Evolutionary conservation across 345 rosid species (phyloP), one percentile per base, ranked within the genome.

Genomic region (Alliaria petiolata): DNA sequence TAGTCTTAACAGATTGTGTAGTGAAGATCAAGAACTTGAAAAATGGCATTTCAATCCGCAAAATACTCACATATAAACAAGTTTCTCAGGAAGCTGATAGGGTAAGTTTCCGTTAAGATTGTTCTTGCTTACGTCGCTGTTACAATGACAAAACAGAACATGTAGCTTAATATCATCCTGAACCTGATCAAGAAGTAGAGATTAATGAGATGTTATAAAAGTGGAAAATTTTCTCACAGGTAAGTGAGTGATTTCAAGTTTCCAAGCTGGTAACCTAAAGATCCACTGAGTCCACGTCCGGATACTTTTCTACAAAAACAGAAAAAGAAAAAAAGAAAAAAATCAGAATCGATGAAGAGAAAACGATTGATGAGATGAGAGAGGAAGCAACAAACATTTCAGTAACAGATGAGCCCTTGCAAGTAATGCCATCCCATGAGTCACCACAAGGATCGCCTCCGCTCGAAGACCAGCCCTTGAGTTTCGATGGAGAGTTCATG

Each of bases 361-460:
- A 7, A 44, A 22, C 4, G 13, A 68, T 8, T 30, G 22, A 46
- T 35, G 3, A 43, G 17, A 65, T 8, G 12, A 39, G 73, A 35
- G 55, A 70, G 15, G 56, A 66, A 40, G 52, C 16, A 34, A 16
- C 33, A 33, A 67, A 88, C 99, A 95, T 85, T 86, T 89, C 83
- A 55, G 90, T 88, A 58, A 95, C 87, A 46, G 89, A 77, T 4
- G 93, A 86, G 58, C 88, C 93, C 5, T 88, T 82, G 88, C 99
- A 95, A 65, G 76, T 78, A 70, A 95, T 84, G 70, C 98, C 99
- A 77, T 86, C 80, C 96, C 99, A 95, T 28, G 87, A 80, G 28
- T 86, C 88, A 3, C 85, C 93, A 72, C 99, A 91, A 68, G 97
- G 97, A 77, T 91, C 95, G 1, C 99, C 98, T 7, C 96, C 97